Evolutionary conservation across 805 yeast species (phyloP), one percentile per base, ranked within the genome.

Genomic region (Saccharomyces eubayanus): DNA sequence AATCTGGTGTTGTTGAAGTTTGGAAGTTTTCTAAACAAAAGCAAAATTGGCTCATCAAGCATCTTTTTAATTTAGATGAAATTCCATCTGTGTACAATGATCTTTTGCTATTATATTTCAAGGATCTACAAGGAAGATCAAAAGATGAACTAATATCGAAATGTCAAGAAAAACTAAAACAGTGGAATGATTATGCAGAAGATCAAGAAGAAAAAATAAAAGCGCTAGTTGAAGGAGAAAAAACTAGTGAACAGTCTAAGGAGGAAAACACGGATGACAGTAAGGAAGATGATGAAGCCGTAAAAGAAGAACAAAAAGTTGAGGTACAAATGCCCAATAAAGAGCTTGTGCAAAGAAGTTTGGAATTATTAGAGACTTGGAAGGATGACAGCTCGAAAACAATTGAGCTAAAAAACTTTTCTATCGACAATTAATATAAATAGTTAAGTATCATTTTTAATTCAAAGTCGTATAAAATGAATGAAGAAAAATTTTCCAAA

Each of bases 11-110:
- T 24, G 53, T 62, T n/a, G 66, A 62, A 16, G 60, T 67, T 21
- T 70, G 73, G 73, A 70, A 70, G 50, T 70, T 69, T 49, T 66
- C 71, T 31, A 70, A 70, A 49, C 71, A 67, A 43, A 70, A 70
- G 41, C 73, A 70, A 48, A 68, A 65, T 46, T 70, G 73, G 73
- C 53, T 70, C 29, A 53, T 69, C 28, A 70, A 69, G 46, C 68
- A 70, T 54, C 58, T 67, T 52, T 62, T 67, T 28, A 59, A 58
- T 29, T 43, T 55, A 2, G 64, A 61, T 6, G 66, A 61, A 40
- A 58, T 70, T 10, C 72, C 72, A 28, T 41, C 50, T 5, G 62
- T 57, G 36, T 68, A 64, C 47, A 60, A 70, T 52, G 58, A 54
- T 11, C 53, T 70, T 36, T 46, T 70, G 21, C 56, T 63, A 30